phyloP scores from a whole-genome alignment of 495 filamentous ascomycete species.

The Pseudoneurospora amorphoporcata region DNA sequence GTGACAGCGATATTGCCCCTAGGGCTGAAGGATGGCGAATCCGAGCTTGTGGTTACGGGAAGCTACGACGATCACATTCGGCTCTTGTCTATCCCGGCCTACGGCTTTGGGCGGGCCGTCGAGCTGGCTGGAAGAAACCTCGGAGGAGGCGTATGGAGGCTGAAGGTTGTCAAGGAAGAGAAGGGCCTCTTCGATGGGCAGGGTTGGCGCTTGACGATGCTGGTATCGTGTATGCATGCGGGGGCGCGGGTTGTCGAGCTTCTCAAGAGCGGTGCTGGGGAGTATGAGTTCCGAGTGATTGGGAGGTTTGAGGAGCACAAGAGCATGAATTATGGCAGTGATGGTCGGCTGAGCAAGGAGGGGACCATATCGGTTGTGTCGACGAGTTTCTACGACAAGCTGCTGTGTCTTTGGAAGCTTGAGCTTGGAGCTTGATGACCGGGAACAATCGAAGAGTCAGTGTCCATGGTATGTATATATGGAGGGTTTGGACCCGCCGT shows the following conservation, averaged over 20 bases:
- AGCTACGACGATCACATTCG: conserved; percentile 86
- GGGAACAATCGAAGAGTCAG: neutral
- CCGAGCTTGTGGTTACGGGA: conserved; percentile 63
- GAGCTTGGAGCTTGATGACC: conserved; percentile 2
- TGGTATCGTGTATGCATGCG: conserved; percentile 92
- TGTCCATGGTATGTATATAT: neutral
- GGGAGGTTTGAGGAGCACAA: conserved; percentile 75
- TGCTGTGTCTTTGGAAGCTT: conserved; percentile 69
- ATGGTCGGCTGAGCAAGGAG: conserved; percentile 43
- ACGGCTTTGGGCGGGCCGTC: conserved; percentile 16
- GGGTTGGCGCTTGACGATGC: conserved; percentile 40
- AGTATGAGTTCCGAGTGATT: conserved; percentile 57
- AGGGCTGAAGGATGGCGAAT: conserved; percentile 25
- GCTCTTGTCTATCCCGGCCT: conserved; percentile 36
- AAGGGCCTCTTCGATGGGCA: neutral
- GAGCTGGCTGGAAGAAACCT: conserved; percentile 55
- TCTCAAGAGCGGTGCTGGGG: conserved; percentile 15
- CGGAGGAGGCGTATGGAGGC: conserved; percentile 84
- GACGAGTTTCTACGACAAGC: conserved; percentile 83
- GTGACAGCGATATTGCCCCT: conserved; percentile 80
- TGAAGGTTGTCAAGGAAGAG: conserved; percentile 47
- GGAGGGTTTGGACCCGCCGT: too few relatives aligned
- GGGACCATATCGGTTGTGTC: conserved; percentile 47
- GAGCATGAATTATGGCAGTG: conserved; percentile 94
- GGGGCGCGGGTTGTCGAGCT: conserved; percentile 57